Evolutionary conservation across 2,329 filamentous ascomycete species (phyloP), one percentile per base, ranked within the genome.

Genomic region (Ceratocystis papillata): DNA sequence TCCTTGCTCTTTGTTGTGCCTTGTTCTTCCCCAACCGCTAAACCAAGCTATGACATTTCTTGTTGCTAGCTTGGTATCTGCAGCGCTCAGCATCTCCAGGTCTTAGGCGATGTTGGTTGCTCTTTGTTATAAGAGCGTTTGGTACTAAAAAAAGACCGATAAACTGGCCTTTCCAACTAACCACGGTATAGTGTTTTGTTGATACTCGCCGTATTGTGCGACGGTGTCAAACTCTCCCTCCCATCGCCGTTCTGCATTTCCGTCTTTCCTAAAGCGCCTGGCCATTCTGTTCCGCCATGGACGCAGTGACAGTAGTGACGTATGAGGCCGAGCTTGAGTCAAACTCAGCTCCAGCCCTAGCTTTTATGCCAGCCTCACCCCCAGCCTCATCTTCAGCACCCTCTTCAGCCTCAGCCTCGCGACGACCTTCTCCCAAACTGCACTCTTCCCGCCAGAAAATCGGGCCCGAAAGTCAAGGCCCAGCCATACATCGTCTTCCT

Each of bases 401-500:
- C 10, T 20, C 62, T 30, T 64, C 50, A 22, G 30, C 20, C 41
- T 30, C 53, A 33, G 53, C 53, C 2, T 60, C 63, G 4, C 50
- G 50, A 12, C 17, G 10, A 41, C 48, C 63, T 28, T 60, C 63
- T 44, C 55, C 30, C 6, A 37, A 46, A 10, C 5, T 46, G 50
- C 53, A 45, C 50, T 28, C 61, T 33, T 44, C 25, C 22, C 12
- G 41, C n/a, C 25, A 12, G 3, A 48, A 63, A 50, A 5, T 41
- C 10, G n/a, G 4, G 17, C 10, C 5, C 8, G 30, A 25, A 30
- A 60, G 33, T 28, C 30, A 33, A 37, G 41, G 25, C 22, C 53
- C 41, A 37, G 78, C 80, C 44, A 83, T 87, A 70, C 77, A 81
- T 45, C 78, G 77, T 59, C 77, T 88, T 10, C 86, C 86, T 5